Conservation (phyloP, 1,284 basidiomycete species). For the Psilocybe mexicana region DNA sequence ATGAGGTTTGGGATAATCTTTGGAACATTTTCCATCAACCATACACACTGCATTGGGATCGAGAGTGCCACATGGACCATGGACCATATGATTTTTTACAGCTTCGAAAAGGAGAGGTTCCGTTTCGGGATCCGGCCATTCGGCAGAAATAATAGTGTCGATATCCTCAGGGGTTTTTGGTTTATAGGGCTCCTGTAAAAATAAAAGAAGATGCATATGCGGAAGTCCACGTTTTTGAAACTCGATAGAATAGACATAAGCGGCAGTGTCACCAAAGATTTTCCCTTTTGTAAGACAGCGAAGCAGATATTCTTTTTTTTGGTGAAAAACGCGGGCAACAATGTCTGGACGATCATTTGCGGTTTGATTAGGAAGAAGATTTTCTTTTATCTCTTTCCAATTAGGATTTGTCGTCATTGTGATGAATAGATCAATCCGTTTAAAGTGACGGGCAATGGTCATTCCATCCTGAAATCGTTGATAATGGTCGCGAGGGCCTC, state of each 20-base stretch:
- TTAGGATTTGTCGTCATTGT: conserved; percentile 48
- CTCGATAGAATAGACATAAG: conserved; percentile 46
- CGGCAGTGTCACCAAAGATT: conserved; percentile 36
- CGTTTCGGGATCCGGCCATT: conserved; percentile 38
- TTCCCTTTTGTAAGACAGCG: conserved; percentile 37
- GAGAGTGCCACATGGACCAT: conserved; percentile 41
- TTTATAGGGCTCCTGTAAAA: conserved; percentile 32
- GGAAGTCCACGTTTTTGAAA: conserved; percentile 53
- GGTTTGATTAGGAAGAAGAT: conserved; percentile 40
- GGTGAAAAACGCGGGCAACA: conserved; percentile 43
- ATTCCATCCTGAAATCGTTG: conserved; percentile 46
- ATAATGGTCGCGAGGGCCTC: conserved; percentile 41
- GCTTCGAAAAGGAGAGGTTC: conserved; percentile 39
- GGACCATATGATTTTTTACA: conserved; percentile 41
- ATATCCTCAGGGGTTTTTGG: conserved; percentile 35
- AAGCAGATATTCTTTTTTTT: conserved; percentile 37
- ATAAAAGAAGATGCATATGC: conserved; percentile 47
- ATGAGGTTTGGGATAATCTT: conserved; percentile 42
- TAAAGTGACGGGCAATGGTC: conserved; percentile 36
- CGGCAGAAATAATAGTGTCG: conserved; percentile 41
- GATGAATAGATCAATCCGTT: conserved; percentile 43
- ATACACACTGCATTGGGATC: conserved; percentile 39
- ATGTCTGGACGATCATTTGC: conserved; percentile 46
- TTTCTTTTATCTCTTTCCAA: conserved; percentile 44
- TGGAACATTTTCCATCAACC: conserved; percentile 41